A percentile compares a stretch with the other conserved stretches of the same genome.
phyloP scores from a whole-genome alignment of 2,329 filamentous ascomycete species.

The Fusarium coffeatum region DNA sequence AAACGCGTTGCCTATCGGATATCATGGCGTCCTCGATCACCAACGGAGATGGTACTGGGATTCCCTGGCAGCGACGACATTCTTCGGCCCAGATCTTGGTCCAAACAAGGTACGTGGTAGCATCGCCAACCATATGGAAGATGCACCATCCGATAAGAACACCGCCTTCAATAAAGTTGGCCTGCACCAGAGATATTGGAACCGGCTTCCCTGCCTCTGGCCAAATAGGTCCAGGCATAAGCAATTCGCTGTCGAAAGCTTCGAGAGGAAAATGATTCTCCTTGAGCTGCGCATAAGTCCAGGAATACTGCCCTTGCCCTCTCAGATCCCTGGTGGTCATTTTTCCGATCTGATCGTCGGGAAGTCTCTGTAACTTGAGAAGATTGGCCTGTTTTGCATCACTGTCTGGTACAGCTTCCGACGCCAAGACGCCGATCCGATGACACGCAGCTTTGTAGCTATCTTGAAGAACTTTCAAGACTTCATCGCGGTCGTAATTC shows the following conservation, averaged over 20 bases:
- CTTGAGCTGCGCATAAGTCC: constrained; percentile 14
- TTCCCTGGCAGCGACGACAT: constrained; percentile 13
- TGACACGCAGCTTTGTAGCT: constrained; percentile 15
- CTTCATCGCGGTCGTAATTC: background rate
- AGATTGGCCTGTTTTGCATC: constrained; percentile 15
- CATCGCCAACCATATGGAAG: constrained; percentile 30
- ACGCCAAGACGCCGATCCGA: constrained; percentile 9
- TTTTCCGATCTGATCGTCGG: background rate
- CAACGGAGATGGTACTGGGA: background rate
- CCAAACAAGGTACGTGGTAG: constrained; percentile 25
- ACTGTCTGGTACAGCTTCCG: constrained; percentile 19
- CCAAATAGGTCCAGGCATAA: constrained; percentile 19
- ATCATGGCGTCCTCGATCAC: constrained; percentile 16
- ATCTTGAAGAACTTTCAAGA: background rate
- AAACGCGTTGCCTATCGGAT: background rate
- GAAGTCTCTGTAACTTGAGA: constrained; percentile 13
- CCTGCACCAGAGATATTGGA: constrained; percentile 11
- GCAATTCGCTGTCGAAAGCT: constrained; percentile 12
- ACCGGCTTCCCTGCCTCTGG: background rate
- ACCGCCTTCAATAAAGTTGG: constrained; percentile 25
- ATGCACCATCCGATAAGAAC: constrained; percentile 24
- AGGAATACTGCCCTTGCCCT: background rate
- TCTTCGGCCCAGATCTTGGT: constrained; percentile 33
- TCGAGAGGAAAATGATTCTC: constrained; percentile 12
- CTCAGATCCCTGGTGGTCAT: constrained; percentile 9